Evolutionary conservation across 106 monocot species (phyloP).

Genomic region (Alisma plantagoaquatica): DNA sequence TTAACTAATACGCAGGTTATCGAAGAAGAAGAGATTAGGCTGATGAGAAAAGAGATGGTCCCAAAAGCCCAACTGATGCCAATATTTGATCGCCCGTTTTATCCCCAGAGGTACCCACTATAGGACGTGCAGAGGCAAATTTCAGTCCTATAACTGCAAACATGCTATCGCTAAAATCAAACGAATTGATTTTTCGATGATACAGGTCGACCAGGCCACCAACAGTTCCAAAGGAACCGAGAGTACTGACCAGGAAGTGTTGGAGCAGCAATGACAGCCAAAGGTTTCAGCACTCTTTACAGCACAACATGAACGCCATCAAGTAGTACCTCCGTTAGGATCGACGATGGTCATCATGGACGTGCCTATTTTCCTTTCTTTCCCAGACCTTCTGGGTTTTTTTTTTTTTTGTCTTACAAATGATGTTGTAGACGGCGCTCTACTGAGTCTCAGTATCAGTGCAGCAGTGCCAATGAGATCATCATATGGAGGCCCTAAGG

Average conservation of each 20-base stretch:
- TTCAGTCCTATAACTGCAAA: not conserved
- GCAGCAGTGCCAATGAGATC: too few relatives aligned
- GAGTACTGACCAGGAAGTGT: conserved; percentile 24
- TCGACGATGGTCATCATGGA: too few relatives aligned
- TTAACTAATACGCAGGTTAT: conserved; percentile 27
- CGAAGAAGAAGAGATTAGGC: conserved; percentile 46
- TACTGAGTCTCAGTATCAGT: too few relatives aligned
- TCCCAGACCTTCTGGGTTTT: too few relatives aligned
- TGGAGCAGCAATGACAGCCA: not conserved
- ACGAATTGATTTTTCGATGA: not conserved
- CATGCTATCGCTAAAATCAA: not conserved
- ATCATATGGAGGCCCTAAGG: too few relatives aligned
- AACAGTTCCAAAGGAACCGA: conserved; percentile 85
- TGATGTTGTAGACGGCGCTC: too few relatives aligned
- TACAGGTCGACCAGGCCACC: conserved; percentile 54
- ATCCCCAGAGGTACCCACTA: conserved; percentile 42
- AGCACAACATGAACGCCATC: conserved; percentile 3
- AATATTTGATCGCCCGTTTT: conserved; percentile 39
- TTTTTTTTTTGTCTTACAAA: too few relatives aligned
- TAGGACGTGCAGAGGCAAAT: not conserved
- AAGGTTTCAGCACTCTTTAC: conserved; percentile 5
- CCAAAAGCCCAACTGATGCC: conserved; percentile 64
- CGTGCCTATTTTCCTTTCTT: too few relatives aligned
- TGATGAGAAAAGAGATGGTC: conserved; percentile 42
- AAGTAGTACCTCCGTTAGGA: too few relatives aligned